Conservation (phyloP, 1,139 yeast species). For the Saccharomyces hybrid region DNA sequence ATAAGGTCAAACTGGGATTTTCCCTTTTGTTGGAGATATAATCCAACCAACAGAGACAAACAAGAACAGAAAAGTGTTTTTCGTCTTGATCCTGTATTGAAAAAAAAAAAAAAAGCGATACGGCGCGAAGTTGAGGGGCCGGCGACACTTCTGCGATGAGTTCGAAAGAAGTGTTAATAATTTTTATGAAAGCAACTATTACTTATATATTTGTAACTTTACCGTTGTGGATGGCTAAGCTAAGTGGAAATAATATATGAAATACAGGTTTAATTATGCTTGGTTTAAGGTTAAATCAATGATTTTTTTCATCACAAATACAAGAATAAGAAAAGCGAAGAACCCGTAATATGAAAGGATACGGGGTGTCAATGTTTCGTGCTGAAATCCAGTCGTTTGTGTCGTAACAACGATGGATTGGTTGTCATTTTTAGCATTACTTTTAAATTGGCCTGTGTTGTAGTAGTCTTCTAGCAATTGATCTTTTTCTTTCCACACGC, state of each 20-base stretch:
- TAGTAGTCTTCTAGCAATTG: conserved; percentile 53
- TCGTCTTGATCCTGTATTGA: background rate
- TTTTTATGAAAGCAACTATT: background rate
- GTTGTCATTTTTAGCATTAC: background rate
- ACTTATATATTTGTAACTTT: background rate
- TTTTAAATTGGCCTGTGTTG: conserved; percentile 45
- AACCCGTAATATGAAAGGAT: background rate
- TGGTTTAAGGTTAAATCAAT: background rate
- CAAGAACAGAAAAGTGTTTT: background rate
- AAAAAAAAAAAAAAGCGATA: background rate
- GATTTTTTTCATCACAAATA: background rate
- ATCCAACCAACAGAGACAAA: background rate
- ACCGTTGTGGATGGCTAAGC: background rate
- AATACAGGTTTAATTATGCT: background rate
- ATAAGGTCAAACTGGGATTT: background rate
- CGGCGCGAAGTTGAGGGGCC: background rate
- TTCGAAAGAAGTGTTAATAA: background rate
- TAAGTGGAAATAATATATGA: background rate
- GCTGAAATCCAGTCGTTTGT: background rate
- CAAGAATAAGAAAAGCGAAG: background rate
- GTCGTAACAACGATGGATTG: background rate
- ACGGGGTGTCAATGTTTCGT: background rate
- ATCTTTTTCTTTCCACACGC: conserved; percentile 73
- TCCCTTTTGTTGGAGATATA: background rate
- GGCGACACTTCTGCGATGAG: background rate